Percentiles rank a stretch among this genome's conserved stretches.
Conservation (phyloP, 306 rosid species). For the Ochetophila trinervis region DNA sequence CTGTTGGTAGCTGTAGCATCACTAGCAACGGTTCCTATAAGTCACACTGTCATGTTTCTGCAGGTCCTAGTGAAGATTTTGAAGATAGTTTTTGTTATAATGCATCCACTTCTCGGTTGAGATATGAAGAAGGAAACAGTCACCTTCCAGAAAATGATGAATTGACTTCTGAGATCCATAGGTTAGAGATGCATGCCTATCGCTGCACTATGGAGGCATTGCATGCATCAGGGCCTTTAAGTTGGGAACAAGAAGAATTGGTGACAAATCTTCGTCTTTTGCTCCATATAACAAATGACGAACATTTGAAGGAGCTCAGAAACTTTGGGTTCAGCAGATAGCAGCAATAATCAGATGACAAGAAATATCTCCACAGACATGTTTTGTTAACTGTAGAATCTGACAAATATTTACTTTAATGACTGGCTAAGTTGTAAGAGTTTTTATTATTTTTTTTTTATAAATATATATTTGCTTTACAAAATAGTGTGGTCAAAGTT, state of each 20-base stretch:
- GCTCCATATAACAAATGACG: conserved; percentile 91
- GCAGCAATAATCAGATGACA: conserved; percentile 70
- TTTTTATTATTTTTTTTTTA: conserved; percentile 26
- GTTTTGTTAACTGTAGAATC: conserved; percentile 45
- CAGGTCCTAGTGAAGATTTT: conserved; percentile 48
- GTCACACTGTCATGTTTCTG: conserved; percentile 43
- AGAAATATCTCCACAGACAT: conserved; percentile 22
- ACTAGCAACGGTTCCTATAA: conserved; percentile 40
- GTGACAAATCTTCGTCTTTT: conserved; percentile 93
- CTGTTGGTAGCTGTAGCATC: conserved; percentile 91
- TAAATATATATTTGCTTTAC: conserved; percentile 43
- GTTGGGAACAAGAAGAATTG: conserved; percentile 96
- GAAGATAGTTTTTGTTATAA: conserved; percentile 56
- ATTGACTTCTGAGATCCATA: conserved; percentile 75
- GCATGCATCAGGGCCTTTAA: conserved; percentile 92
- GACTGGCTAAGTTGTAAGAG: conserved; percentile 58
- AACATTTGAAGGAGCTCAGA: conserved; percentile 85
- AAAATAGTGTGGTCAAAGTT: conserved; percentile 36
- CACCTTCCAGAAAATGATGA: conserved; percentile 46
- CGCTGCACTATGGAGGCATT: conserved; percentile 91
- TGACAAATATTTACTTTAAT: conserved; percentile 32
- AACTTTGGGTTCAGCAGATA: conserved; percentile 74
- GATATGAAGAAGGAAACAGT: conserved; percentile 42
- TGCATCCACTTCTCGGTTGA: conserved; percentile 53
- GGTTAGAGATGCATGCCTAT: conserved; percentile 96